Conservation (phyloP, 2,329 filamentous ascomycete genomes). For the Coniochaeta prunicola region DNA sequence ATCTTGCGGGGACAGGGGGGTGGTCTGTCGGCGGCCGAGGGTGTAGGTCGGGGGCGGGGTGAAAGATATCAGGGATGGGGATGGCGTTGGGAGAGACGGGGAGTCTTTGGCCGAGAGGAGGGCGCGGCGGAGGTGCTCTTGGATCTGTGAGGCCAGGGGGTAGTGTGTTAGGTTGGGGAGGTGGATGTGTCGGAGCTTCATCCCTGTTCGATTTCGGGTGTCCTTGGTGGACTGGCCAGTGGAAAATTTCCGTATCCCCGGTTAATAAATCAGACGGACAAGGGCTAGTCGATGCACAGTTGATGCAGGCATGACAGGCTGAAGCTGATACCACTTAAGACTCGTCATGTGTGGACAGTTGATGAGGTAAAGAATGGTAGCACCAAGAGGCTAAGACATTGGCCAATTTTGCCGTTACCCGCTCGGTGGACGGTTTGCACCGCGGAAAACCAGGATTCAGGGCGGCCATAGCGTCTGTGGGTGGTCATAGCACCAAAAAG, state of each 20-base stretch:
- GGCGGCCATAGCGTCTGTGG: not conserved
- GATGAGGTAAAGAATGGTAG: not conserved
- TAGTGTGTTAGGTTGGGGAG: slow-evolving; percentile 27
- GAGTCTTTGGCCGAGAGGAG: slow-evolving; percentile 41
- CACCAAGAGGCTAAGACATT: not conserved
- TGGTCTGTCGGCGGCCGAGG: slow-evolving; percentile 71
- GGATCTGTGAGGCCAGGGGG: slow-evolving; percentile 27
- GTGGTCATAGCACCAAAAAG: not conserved
- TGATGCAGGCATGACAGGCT: no score
- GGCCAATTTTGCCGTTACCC: not conserved
- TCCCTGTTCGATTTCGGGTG: not conserved
- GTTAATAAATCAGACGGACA: no score
- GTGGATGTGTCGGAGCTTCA: slow-evolving; percentile 30
- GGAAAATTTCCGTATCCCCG: not conserved
- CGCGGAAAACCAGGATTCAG: not conserved
- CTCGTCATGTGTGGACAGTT: no score
- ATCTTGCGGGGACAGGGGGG: slow-evolving; percentile 30
- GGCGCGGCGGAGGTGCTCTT: slow-evolving; percentile 30
- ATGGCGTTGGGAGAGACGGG: slow-evolving; percentile 21
- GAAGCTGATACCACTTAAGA: no score
- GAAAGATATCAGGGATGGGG: slow-evolving; percentile 73
- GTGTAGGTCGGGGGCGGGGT: slow-evolving; percentile 81
- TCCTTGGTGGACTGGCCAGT: not conserved
- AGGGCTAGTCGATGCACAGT: no score
- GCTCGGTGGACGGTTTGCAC: not conserved